phyloP scores from a whole-genome alignment of 2,329 filamentous ascomycete species.

The Biscogniauxia mediterranea region DNA sequence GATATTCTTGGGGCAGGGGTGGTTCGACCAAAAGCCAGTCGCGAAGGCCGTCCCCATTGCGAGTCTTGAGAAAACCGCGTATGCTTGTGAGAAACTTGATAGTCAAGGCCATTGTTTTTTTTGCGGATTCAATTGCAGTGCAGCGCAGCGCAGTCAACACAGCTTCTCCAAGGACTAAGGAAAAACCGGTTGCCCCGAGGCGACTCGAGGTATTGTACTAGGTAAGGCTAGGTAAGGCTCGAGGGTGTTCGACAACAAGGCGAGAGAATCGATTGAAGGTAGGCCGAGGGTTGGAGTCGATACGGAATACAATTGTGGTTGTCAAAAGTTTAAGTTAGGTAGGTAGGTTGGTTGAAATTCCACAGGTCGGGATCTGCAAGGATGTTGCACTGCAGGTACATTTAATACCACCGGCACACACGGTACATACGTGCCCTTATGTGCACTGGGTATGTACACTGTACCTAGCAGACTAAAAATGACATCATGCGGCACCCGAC shows the following conservation, averaged over 20 bases:
- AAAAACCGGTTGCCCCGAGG: too few relatives aligned
- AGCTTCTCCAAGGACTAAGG: neutral
- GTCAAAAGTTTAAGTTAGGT: too few relatives aligned
- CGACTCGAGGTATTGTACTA: constrained; percentile 1
- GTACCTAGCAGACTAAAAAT: neutral
- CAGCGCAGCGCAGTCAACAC: too few relatives aligned
- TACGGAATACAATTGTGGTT: neutral
- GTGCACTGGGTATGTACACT: too few relatives aligned
- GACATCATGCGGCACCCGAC: constrained; percentile 12
- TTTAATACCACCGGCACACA: neutral
- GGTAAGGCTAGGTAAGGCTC: neutral
- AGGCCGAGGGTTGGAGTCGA: neutral
- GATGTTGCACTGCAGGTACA: constrained; percentile 3
- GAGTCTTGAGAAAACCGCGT: constrained; percentile 56
- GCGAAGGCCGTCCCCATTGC: constrained; percentile 64
- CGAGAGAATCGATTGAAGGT: neutral
- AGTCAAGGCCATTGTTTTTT: constrained; percentile 56
- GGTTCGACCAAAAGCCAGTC: constrained; percentile 75
- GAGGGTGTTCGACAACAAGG: neutral
- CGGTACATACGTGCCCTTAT: neutral
- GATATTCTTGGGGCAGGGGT: constrained; percentile 64
- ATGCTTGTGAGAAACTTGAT: constrained; percentile 68
- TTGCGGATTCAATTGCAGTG: neutral
- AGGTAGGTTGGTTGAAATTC: constrained; percentile 4
- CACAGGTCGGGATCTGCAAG: constrained; percentile 4